phyloP scores from a whole-genome alignment of 495 filamentous ascomycete species.

The Aspergillus sclerotioniger region DNA sequence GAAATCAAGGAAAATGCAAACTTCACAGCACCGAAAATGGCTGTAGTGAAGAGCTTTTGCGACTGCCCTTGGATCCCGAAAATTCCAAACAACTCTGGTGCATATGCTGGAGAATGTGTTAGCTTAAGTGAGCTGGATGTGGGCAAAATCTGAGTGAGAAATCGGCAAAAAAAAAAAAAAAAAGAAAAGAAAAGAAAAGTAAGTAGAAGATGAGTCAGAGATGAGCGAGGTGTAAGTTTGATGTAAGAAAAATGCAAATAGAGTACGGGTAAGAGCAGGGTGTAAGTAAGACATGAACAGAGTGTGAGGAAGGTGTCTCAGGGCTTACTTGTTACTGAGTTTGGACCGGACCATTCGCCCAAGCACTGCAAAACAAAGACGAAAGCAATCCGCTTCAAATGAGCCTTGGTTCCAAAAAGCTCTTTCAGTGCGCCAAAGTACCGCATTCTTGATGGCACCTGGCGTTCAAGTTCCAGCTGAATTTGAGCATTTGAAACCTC shows the following conservation, averaged over 20 bases:
- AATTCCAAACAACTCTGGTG: conserved; percentile 57
- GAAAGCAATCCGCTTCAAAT: conserved; percentile 53
- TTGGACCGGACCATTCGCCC: conserved; percentile 61
- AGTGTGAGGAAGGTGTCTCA: background rate
- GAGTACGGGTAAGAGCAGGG: no score
- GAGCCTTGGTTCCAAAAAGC: conserved; percentile 47
- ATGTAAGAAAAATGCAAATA: no score
- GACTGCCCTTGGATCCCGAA: conserved; percentile 57
- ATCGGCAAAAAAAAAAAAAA: no score
- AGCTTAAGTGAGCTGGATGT: background rate
- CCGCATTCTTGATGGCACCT: conserved; percentile 41
- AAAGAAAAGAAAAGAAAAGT: no score
- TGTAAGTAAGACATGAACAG: no score
- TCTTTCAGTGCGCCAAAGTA: conserved; percentile 48
- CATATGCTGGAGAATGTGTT: conserved; percentile 48
- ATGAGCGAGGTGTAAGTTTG: background rate
- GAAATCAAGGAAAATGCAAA: conserved; percentile 56
- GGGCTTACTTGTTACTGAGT: conserved; percentile 39
- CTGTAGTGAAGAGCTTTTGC: conserved; percentile 59
- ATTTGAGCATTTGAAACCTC: conserved; percentile 51
- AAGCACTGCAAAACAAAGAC: conserved; percentile 52
- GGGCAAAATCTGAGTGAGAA: no score
- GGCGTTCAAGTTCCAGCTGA: conserved; percentile 48
- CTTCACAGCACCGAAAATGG: conserved; percentile 63
- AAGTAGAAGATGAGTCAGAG: no score